A percentile compares a stretch with the other conserved stretches of the same genome.
phyloP scores from a whole-genome alignment of 164 flowering plant genomes.

The Amborella trichopoda region DNA sequence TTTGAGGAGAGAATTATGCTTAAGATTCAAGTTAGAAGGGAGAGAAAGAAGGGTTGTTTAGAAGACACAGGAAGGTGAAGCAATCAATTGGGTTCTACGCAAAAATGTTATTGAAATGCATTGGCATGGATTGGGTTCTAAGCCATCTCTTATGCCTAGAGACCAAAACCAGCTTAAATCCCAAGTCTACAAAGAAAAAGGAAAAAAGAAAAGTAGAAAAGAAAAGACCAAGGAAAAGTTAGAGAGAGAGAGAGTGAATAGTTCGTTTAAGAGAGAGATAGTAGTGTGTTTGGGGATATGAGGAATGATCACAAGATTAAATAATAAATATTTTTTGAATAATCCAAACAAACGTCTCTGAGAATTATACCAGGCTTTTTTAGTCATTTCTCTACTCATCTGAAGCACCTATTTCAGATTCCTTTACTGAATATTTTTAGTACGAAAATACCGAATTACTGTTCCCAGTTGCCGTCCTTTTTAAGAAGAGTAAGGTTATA shows the following conservation, averaged over 20 bases:
- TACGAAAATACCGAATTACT: no score
- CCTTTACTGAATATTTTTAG: no score
- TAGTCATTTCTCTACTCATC: no score
- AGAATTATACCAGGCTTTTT: no score
- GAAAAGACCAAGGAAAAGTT: conserved; percentile 1
- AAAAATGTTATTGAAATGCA: conserved; percentile 38
- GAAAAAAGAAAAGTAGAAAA: conserved; percentile 1
- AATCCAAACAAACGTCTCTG: no score
- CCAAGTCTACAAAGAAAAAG: conserved; percentile 4
- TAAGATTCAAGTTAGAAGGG: conserved; percentile 46
- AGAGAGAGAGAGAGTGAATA: conserved; percentile 3
- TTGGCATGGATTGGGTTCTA: conserved; percentile 51
- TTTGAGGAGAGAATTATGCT: conserved; percentile 38
- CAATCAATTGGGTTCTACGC: conserved; percentile 82
- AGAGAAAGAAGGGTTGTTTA: conserved; percentile 12
- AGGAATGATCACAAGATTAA: background rate
- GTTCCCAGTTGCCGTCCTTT: no score
- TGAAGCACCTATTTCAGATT: no score
- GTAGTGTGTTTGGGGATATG: background rate
- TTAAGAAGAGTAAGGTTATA: no score
- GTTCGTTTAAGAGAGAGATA: conserved; percentile 2
- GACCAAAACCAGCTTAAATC: no score
- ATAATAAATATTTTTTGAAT: no score
- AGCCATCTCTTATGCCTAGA: no score
- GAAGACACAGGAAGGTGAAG: conserved; percentile 25